Conservation (phyloP, 805 yeast species). For the Candida incommunis region DNA sequence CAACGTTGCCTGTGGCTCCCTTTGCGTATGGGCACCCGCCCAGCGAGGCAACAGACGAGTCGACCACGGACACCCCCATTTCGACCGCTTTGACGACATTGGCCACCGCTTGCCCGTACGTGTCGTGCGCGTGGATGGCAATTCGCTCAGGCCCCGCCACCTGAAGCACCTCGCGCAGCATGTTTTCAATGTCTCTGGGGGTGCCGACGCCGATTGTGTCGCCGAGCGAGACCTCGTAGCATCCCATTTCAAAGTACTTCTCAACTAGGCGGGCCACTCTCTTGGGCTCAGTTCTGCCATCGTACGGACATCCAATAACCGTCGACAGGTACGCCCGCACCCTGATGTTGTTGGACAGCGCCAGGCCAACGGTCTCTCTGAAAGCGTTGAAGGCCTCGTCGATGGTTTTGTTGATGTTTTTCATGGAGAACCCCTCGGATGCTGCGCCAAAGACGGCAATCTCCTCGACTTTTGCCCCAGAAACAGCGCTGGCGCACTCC, state of each 20-base stretch:
- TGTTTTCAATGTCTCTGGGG: constrained; percentile 13
- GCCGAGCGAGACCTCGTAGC: constrained; percentile 21
- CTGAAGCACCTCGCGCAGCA: constrained; percentile 14
- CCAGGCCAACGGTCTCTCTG: constrained; percentile 12
- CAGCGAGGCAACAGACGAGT: constrained; percentile 19
- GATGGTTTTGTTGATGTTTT: constrained; percentile 18
- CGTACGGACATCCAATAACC: constrained; percentile 21
- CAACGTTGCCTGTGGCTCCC: constrained; percentile 21
- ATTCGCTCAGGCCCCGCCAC: constrained; percentile 12
- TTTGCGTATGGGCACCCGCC: constrained; percentile 24
- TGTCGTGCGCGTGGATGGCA: constrained; percentile 22
- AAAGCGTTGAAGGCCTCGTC: constrained; percentile 15
- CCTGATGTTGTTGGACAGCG: constrained; percentile 11
- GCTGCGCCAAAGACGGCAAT: constrained; percentile 20
- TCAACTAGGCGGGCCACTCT: constrained; percentile 17
- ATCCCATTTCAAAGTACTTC: constrained; percentile 17
- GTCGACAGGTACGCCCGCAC: constrained; percentile 21
- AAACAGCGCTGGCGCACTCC: constrained; percentile 7
- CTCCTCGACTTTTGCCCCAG: constrained; percentile 10
- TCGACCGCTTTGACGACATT: constrained; percentile 18
- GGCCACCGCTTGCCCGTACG: constrained; percentile 22
- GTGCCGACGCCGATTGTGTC: constrained; percentile 23
- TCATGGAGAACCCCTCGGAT: constrained; percentile 18
- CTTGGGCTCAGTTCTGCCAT: constrained; percentile 18
- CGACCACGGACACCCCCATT: constrained; percentile 18